Evolutionary conservation across 2,329 filamentous ascomycete species (phyloP), one percentile per base, ranked within the genome.

Genomic region (Cercospora sesami): DNA sequence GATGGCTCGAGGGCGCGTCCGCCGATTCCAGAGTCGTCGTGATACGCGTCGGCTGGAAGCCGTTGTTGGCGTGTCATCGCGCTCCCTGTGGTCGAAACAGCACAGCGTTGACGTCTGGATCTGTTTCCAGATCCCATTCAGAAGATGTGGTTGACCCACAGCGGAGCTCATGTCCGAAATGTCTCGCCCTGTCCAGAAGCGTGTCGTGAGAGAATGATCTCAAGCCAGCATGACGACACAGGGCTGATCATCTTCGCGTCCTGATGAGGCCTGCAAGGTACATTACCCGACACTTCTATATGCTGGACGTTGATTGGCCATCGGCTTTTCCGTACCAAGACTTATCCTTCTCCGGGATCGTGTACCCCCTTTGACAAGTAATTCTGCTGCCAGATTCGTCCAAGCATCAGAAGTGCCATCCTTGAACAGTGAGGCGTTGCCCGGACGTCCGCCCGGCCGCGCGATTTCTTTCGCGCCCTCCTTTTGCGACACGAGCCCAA

Each of bases 401-500:
- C 55, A 59, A 59, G 31, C 31, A 59, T 23, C 28, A 59, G 28
- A 36, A 59, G 30, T 36, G 16, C 2, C 55, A 59, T 31, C 55
- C 55, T 23, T 16, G 55, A 16, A 33, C 28, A 59, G 55, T 59
- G 55, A 59, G 55, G 55, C 55, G 55, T 36, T 36, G 30, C 55
- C 55, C 28, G 55, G 55, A 18, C 26, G 31, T 59, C 55, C 55
- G 55, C 16, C 26, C 55, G 55, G 10, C 55, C 55, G 55, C 55
- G 55, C 55, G 55, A 59, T 59, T 33, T 59, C 55, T 31, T 36
- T 59, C 28, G 55, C 55, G 51, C 51, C 33, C 63, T 65, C 63
- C 63, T 60, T 65, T 65, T 60, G 36, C 63, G 53, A 60, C 63
- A 58, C 63, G 63, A 65, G 63, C 63, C 63, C 63, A 60, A 65